phyloP scores from a whole-genome alignment of 2,329 filamentous ascomycete genomes.

The Fusarium chuoi region DNA sequence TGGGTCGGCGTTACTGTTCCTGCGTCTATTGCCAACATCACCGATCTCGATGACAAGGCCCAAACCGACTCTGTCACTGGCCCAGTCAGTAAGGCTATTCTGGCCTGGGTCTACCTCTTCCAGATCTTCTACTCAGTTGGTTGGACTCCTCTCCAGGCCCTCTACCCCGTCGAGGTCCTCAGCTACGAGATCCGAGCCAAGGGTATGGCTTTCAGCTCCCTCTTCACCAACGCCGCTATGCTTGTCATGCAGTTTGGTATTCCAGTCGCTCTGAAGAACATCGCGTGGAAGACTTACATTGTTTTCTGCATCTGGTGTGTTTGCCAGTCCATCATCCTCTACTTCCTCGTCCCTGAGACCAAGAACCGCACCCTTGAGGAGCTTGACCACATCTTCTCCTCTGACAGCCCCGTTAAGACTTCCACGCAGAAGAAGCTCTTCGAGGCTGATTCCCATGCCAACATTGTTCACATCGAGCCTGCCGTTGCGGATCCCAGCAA shows the following conservation, averaged over 20 bases:
- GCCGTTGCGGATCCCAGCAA: background rate
- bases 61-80: slow-evolving; percentile 43
- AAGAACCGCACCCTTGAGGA: slow-evolving; percentile 55
- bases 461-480: slow-evolving; percentile 34
- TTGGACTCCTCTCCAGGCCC: slow-evolving; percentile 49
- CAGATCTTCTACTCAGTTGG: slow-evolving; percentile 55
- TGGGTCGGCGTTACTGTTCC: slow-evolving; percentile 61
- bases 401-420: slow-evolving; percentile 32
- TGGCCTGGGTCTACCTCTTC: slow-evolving; percentile 56
- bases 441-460: slow-evolving; percentile 28
- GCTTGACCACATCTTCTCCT: slow-evolving; percentile 39
- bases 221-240: slow-evolving; percentile 53
- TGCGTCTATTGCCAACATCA: slow-evolving; percentile 50
- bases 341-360: slow-evolving; percentile 63
- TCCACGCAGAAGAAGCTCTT: slow-evolving; percentile 37
- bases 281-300: slow-evolving; percentile 66
- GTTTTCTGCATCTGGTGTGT: slow-evolving; percentile 59
- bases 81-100: slow-evolving; percentile 54
- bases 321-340: slow-evolving; percentile 55
- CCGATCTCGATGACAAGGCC: slow-evolving; percentile 39
- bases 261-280: slow-evolving; percentile 59
- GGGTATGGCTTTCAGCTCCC: slow-evolving; percentile 62
- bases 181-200: slow-evolving; percentile 65
- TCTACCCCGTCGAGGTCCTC: slow-evolving; percentile 65
- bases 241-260: slow-evolving; percentile 56